Conservation (phyloP, 805 yeast species). For the Scheffersomyces spartinae region DNA sequence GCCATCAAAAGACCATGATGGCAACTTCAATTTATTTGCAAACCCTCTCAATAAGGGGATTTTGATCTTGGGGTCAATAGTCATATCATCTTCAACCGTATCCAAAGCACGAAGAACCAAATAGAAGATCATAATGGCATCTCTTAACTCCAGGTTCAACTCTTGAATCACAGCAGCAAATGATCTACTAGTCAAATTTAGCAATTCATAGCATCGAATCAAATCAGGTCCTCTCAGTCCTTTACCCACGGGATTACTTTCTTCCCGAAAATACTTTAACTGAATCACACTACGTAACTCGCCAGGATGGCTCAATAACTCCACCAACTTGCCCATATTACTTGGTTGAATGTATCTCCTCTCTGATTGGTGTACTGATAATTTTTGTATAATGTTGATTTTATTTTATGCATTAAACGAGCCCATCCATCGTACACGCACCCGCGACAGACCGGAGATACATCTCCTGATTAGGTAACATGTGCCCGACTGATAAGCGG, state of each 20-base stretch:
- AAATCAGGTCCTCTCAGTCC: too few relatives aligned
- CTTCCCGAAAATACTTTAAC: slow-evolving; percentile 16
- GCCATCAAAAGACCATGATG: slow-evolving; percentile 77
- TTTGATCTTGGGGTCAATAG: slow-evolving; percentile 60
- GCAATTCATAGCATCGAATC: slow-evolving; percentile 54
- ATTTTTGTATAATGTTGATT: too few relatives aligned
- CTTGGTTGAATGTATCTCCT: too few relatives aligned
- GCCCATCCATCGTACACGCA: too few relatives aligned
- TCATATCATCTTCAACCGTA: slow-evolving; percentile 94
- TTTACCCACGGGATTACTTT: too few relatives aligned
- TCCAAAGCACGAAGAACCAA: slow-evolving; percentile 82
- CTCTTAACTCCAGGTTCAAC: slow-evolving; percentile 79
- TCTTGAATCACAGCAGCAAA: slow-evolving; percentile 91
- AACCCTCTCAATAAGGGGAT: slow-evolving; percentile 65
- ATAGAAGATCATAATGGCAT: slow-evolving; percentile 75
- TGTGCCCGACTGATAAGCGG: too few relatives aligned
- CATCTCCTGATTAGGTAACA: too few relatives aligned
- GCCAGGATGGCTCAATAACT: slow-evolving; percentile 55
- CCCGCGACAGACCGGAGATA: too few relatives aligned
- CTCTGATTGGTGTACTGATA: too few relatives aligned
- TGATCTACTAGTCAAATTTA: slow-evolving; percentile 71
- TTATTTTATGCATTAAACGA: too few relatives aligned
- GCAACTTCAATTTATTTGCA: slow-evolving; percentile 45
- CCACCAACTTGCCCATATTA: slow-evolving; percentile 49
- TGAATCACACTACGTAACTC: slow-evolving; percentile 64